A percentile compares a stretch with the other conserved stretches of the same genome.
Evolutionary conservation across 202 grass and related monocot genomes (phyloP).

Genomic region (Zizania palustris): DNA sequence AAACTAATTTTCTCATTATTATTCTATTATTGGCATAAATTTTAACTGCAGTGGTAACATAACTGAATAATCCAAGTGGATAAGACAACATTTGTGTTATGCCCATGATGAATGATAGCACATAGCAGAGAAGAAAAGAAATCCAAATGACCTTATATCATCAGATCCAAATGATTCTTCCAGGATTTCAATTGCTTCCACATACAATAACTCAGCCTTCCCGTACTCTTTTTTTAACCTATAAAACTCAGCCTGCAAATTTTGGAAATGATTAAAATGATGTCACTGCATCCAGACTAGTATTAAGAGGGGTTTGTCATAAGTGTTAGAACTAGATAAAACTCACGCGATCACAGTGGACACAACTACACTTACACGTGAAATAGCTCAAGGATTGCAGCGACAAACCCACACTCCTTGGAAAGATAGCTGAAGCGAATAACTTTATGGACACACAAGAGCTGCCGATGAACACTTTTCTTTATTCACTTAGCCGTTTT

Average conservation of each 20-base stretch:
- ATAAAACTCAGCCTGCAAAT: constrained; percentile 87
- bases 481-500: no score
- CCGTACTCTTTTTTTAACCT: constrained; percentile 73
- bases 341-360: no score
- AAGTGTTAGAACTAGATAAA: no score
- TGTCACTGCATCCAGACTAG: not conserved
- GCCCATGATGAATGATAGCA: not conserved
- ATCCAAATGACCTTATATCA: constrained; percentile 67
- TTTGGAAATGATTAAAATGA: constrained; percentile 31
- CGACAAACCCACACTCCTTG: no score
- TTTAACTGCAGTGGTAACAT: not conserved
- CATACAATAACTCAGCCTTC: constrained; percentile 78
- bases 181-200: constrained; percentile 87
- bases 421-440: no score
- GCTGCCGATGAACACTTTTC: no score
- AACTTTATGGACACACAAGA: no score
- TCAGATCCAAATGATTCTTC: constrained; percentile 79
- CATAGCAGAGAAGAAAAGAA: not conserved
- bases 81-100: not conserved
- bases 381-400: no score
- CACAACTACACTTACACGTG: no score
- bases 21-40: not conserved
- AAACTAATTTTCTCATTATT: not conserved
- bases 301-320: constrained; percentile 25
- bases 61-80: not conserved